Conservation (phyloP, 345 rosid genomes). For the Camelina laxa region DNA sequence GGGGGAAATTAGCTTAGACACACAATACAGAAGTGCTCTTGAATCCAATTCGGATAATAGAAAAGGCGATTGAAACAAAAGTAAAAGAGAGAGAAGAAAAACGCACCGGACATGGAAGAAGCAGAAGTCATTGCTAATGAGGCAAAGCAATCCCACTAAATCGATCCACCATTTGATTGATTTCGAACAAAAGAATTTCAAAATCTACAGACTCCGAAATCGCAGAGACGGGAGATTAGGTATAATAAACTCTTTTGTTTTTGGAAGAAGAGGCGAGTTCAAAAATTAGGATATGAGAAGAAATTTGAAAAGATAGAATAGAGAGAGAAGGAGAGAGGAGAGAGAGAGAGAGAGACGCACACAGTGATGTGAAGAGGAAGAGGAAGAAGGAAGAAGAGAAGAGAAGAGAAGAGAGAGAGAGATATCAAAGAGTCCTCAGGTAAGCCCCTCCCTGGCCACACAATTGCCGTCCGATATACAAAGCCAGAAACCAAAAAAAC, state of each 20-base stretch:
- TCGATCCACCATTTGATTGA: conserved; percentile 49
- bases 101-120: conserved; percentile 78
- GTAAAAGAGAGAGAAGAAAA: background rate
- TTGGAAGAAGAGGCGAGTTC: background rate
- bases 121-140: conserved; percentile 77
- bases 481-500: background rate
- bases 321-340: conserved; percentile 47
- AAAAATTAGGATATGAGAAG: conserved; percentile 39
- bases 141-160: conserved; percentile 56
- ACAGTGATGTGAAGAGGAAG: conserved; percentile 35
- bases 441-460: conserved; percentile 45
- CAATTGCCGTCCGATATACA: conserved; percentile 41
- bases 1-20: too few relatives aligned
- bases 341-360: conserved; percentile 28
- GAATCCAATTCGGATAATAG: background rate
- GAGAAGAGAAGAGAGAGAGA: conserved; percentile 29
- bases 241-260: background rate
- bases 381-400: conserved; percentile 35
- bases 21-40: too few relatives aligned
- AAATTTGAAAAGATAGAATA: conserved; percentile 65
- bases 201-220: conserved; percentile 44
- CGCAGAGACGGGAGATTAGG: background rate
- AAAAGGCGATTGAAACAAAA: background rate
- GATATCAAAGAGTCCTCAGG: conserved; percentile 34
- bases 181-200: conserved; percentile 10